Base-by-base conservation (phyloP, 2,329 filamentous ascomycete species). In the Colletotrichum nymphaeae region DNA sequence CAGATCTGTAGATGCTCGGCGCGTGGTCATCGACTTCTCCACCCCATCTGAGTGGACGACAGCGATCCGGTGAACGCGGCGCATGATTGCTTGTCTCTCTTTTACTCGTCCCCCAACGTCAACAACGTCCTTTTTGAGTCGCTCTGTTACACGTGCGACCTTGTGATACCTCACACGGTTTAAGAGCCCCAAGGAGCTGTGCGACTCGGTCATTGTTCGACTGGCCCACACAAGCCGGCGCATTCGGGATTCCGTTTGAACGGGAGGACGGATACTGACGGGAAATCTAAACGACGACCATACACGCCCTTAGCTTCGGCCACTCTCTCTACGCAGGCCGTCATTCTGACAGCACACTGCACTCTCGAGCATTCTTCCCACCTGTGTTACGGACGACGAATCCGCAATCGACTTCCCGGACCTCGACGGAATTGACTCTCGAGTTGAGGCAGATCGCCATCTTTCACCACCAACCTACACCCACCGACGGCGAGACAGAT, bases 31-130 rank as follows among this genome's bases (percentile, higher is more conserved):
- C 58, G 57, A 74, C 63, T 64, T 56, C 57, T 4, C 19, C 16
- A 58, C 63, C 5, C 37, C 37, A 67, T 67, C 72, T 72, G 58
- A 74, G 35, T 73, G 70, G 70, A 74, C 24, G 37, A 72, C 63
- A 8, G 52, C 30, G 52, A 74, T 66, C 67, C 57, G 24, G 68
- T 64, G 72, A 74, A 60, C 68, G 30, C 52, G 11, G 63, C 72
- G 72, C 69, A 74, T 74, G 72, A 63, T 28, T 72, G 68, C 67
- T 60, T 56, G 67, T 67, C 67, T 72, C 60, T 63, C 56, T 22
- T 49, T 24, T 49, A 35, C 35, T 30, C 19, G 37, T 57, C 19
- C 46, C 14, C 32, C 30, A 55, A 42, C n/a, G 19, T 11, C 19
- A 28, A 28, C 46, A 55, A 30, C 22, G 22, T 16, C n/a, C 22